phyloP scores from a whole-genome alignment of 2,329 filamentous ascomycete genomes.

The Aureobasidium pullulans region DNA sequence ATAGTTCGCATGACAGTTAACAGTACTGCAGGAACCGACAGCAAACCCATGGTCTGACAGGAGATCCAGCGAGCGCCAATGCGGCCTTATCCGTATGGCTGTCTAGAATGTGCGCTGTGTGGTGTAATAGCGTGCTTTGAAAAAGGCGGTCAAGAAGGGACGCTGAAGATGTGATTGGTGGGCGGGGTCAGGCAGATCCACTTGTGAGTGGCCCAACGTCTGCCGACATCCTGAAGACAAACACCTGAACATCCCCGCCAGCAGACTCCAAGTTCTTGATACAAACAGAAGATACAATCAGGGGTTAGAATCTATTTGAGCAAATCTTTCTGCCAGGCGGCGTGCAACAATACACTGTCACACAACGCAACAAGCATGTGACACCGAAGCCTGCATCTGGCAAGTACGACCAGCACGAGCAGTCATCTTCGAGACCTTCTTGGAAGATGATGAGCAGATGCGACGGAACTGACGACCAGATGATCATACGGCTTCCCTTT shows the following conservation, averaged over 20 bases:
- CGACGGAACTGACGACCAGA: not conserved
- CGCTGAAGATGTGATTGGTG: constrained; percentile 1
- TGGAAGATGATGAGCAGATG: too few species aligned
- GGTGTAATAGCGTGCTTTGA: not conserved
- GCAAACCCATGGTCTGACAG: not conserved
- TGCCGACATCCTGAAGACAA: not conserved
- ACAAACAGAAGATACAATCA: not conserved
- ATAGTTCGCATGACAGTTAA: constrained; percentile 10
- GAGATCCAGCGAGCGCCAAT: not conserved
- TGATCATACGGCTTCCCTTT: not conserved
- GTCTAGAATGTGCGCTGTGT: constrained; percentile 2
- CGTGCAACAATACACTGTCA: not conserved
- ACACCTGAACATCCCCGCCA: not conserved
- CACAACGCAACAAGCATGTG: not conserved
- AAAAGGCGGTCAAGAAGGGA: constrained; percentile 8
- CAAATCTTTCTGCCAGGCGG: not conserved
- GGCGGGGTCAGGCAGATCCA: constrained; percentile 4
- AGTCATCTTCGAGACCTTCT: not conserved
- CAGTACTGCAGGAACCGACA: constrained; percentile 13
- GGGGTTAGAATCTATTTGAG: not conserved
- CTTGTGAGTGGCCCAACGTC: not conserved
- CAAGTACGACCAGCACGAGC: not conserved
- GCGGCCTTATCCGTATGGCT: constrained; percentile 5
- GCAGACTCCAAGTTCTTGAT: not conserved
- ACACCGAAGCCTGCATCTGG: not conserved